These are phyloP conservation scores for Cydonia oblonga DNA, from an alignment of 331 rosid genomes.

Conservation along the genomic window DNA sequence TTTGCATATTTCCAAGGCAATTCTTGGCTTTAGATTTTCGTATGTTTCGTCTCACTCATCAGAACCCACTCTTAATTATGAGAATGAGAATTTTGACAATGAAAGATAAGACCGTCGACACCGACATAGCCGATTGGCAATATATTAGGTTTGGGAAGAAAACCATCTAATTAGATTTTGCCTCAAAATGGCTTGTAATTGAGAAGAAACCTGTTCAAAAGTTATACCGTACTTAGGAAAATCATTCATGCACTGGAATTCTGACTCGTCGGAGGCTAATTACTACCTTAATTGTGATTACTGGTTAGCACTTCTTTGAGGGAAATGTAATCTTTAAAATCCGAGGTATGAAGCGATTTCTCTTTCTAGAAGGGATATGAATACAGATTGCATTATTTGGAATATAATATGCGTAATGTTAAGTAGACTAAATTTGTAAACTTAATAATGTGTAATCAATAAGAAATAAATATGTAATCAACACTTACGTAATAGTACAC, in stretches of 20 bases:
- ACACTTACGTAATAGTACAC: neutral
- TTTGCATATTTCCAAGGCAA: conserved; percentile 13
- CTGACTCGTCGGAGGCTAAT: neutral
- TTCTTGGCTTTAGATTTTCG: neutral
- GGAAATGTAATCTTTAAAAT: neutral
- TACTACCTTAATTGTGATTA: neutral
- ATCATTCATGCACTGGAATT: neutral
- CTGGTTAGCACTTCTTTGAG: neutral
- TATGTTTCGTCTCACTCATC: neutral
- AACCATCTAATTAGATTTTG: neutral
- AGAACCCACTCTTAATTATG: neutral
- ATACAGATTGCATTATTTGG: too few relatives aligned
- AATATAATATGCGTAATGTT: too few relatives aligned
- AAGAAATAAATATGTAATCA: too few relatives aligned
- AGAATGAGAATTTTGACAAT: neutral
- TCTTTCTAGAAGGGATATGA: neutral
- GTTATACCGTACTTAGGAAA: neutral
- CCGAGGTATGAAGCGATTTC: neutral
- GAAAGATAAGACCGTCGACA: neutral
- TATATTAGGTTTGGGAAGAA: neutral
- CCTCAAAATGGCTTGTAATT: neutral
- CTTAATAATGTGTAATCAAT: too few relatives aligned
- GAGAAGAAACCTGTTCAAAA: neutral
- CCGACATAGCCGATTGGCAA: neutral
- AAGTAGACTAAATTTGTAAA: too few relatives aligned